These are phyloP conservation scores for Inonotus hispidus DNA, from an alignment of 1,284 basidiomycete species.

Conservation along the genomic window DNA sequence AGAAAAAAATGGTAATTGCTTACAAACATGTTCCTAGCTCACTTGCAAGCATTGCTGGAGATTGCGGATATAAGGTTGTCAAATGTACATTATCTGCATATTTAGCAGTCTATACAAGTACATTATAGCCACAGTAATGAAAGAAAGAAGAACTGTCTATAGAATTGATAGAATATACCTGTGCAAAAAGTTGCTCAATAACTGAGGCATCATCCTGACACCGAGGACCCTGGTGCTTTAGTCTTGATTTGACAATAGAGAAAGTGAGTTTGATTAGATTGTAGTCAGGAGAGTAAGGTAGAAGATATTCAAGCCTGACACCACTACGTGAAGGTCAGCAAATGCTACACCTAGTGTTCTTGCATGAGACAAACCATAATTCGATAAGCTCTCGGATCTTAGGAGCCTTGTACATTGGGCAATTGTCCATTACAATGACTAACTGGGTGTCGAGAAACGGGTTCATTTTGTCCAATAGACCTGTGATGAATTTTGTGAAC, in stretches of 20 bases:
- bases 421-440: constrained; percentile 17
- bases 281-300: constrained; percentile 22
- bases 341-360: too few relatives aligned
- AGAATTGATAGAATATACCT: background rate
- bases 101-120: too few relatives aligned
- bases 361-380: background rate
- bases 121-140: background rate
- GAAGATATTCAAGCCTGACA: constrained; percentile 17
- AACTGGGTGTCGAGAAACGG: constrained; percentile 14
- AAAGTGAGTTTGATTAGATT: constrained; percentile 22
- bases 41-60: too few relatives aligned
- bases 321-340: constrained; percentile 5
- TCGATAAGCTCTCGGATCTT: background rate
- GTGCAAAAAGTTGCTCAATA: background rate
- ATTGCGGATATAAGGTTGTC: too few relatives aligned
- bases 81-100: too few relatives aligned
- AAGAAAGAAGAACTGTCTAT: background rate
- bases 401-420: background rate
- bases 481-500: constrained; percentile 28
- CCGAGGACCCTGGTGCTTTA: background rate
- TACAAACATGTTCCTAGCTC: too few relatives aligned
- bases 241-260: constrained; percentile 12
- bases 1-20: too few relatives aligned
- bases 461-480: constrained; percentile 29
- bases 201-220: background rate